Conservation (phyloP, 768 basidiomycete genomes). For the Cubamyces lactineus region DNA sequence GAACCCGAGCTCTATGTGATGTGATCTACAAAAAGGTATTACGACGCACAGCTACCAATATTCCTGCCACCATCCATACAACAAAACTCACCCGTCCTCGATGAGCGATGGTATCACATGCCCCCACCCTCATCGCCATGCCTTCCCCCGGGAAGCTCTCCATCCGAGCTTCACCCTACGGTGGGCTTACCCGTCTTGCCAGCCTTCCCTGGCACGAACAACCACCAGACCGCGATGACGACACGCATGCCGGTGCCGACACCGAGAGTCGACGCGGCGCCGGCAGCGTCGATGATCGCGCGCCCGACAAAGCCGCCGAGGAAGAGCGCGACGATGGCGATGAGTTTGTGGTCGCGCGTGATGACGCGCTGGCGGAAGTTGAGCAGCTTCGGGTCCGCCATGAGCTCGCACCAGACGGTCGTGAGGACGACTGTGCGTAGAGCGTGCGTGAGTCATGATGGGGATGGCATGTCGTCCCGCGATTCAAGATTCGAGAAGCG, state of each 20-base stretch:
- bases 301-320: slow-evolving; percentile 73
- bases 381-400: slow-evolving; percentile 81
- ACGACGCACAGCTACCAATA: no score
- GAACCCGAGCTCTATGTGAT: no score
- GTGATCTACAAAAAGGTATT: no score
- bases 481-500: no score
- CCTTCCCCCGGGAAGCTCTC: no score
- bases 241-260: slow-evolving; percentile 65
- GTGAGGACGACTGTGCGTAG: slow-evolving; percentile 69
- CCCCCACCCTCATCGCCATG: not conserved
- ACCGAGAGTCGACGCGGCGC: slow-evolving; percentile 66
- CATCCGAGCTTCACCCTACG: not conserved
- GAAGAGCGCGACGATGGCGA: slow-evolving; percentile 72
- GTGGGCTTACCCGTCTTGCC: slow-evolving; percentile 19
- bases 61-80: no score
- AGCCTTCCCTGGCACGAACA: slow-evolving; percentile 56
- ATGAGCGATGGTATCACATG: no score
- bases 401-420: slow-evolving; percentile 86
- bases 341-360: slow-evolving; percentile 71
- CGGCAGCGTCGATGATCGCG: slow-evolving; percentile 60
- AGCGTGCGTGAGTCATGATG: not conserved
- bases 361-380: slow-evolving; percentile 50
- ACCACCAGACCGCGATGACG: slow-evolving; percentile 64
- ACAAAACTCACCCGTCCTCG: no score
- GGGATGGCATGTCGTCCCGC: no score